Base-by-base conservation (phyloP, 176 grass and related monocot genomes). In the Oryza longistaminata region DNA sequence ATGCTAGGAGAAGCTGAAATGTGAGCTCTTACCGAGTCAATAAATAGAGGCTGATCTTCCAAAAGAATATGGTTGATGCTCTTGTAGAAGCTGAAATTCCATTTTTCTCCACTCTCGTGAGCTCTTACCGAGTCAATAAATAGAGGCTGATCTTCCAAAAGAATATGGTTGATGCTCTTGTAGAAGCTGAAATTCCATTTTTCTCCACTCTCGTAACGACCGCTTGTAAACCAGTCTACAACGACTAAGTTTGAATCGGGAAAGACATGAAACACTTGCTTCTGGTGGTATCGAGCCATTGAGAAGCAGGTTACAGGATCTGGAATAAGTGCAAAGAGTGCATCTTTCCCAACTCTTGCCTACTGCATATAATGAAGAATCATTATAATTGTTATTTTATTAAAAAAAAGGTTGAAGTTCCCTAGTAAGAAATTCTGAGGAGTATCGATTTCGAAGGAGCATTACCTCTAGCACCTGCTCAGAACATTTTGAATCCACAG, bases 151-250 rank as follows among this genome's bases (percentile, higher is more conserved):
- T 92, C 87, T 62, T 90, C 96, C 37, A 84, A 70, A 81, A 90
- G 66, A 82, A 98, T 86, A 71, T 88, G 87, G 81, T 94, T 95
- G 66, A 86, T 82, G 44, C 91, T 95, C 85, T 77, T 92, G 61
- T 95, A 98, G 44, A 64, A 87, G 43, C 58, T 88, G 68, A 95
- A 94, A 60, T 86, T 79, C 93, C 96, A 95, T 81, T 79, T 88
- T 86, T 95, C 93, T 85, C 96, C 96, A 68, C 85, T 89, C 49
- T 94, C 89, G 74, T 93, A 91, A 19, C 93, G 93, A 1, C 96
- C 96, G 76, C 96, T 95, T 35, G 93, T 98, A 87, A 95, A 89
- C 93, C 93, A 98, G 78, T 98, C 96, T 22, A 98, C 93, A 73
- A 98, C 2, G 27, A 95, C 89, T 64, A 98, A 79, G 83, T 92